Evolutionary conservation across 2,329 filamentous ascomycete species (phyloP), one percentile per base, ranked within the genome.

Genomic region (Colletotrichum filicis): DNA sequence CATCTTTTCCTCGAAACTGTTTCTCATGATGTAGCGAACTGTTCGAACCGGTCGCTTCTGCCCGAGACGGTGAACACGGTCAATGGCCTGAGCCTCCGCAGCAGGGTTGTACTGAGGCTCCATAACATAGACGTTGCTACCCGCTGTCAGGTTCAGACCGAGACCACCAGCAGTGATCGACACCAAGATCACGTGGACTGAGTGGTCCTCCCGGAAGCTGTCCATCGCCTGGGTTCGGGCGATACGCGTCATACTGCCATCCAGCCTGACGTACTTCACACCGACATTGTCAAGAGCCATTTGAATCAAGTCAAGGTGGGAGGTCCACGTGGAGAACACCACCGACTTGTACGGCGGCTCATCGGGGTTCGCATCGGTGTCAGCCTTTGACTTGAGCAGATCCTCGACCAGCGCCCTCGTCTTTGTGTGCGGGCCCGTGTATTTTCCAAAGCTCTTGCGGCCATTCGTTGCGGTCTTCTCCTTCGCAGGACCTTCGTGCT

Each of bases 91-190:
- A 5, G 95, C 94, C 82, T 99, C 96, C 0, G 95, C 95, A 0
- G 95, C 95, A 0, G 97, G 97, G 79, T 99, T 99, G 85, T 96
- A 99, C 80, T 98, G 95, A 5, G 97, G 97, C 81, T 99, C 97
- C 96, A 99, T 98, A 78, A 98, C 93, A 81, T 97, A 98, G 16
- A 97, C 96, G 68, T 90, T 93, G 80, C 92, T 97, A 37, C 93
- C 96, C 0, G 94, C 88, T 0, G 95, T 98, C 67, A 98, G 86
- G 79, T 98, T 98, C 52, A 98, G 91, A 16, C 96, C 96, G 19
- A 98, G 89, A 22, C 97, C 96, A 75, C 96, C 97, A 0, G 96
- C 96, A 79, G 92, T 95, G 82, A 98, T 97, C 11, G 95, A 98
- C 16, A 98, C 95, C 11, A 98, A 89, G 63, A 98, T 95, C 66